These are phyloP conservation scores for Vigna angularis DNA, from an alignment of 306 rosid genomes.

Conservation along the genomic window DNA sequence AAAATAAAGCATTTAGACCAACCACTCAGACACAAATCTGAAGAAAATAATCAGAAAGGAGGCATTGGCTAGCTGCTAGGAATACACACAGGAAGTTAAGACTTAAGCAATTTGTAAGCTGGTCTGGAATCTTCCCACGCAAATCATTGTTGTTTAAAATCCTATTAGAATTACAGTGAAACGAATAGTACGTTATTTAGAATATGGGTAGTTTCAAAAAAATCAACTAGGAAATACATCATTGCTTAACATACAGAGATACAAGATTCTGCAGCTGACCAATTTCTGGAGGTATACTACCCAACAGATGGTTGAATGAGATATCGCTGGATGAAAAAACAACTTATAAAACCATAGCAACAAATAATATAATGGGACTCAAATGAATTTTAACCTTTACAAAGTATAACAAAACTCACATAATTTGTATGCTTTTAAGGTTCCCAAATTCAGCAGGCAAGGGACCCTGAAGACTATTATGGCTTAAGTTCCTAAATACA, in stretches of 20 bases:
- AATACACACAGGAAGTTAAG: too few relatives aligned
- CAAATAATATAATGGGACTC: background rate
- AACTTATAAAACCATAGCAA: background rate
- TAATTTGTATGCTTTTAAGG: conserved; percentile 1
- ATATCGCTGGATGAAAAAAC: background rate
- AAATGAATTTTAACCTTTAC: background rate
- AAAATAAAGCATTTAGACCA: too few relatives aligned
- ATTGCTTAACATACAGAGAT: conserved; percentile 10
- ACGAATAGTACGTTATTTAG: background rate
- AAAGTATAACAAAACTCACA: conserved; percentile 12
- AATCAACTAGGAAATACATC: background rate
- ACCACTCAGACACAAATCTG: too few relatives aligned
- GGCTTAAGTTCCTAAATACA: conserved; percentile 5
- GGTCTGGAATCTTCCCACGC: conserved; percentile 27
- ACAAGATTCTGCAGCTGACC: conserved; percentile 28
- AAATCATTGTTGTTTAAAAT: conserved; percentile 14
- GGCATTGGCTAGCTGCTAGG: too few relatives aligned
- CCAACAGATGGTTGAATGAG: background rate
- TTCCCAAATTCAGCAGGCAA: conserved; percentile 27
- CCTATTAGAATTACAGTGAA: conserved; percentile 2
- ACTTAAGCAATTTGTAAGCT: conserved; percentile 32
- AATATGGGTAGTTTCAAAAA: background rate
- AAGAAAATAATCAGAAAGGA: too few relatives aligned
- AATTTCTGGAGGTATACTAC: conserved; percentile 20
- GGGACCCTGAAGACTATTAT: conserved; percentile 9